Base-by-base conservation (phyloP, 148 eudicot genomes). In the Drosera capensis region DNA sequence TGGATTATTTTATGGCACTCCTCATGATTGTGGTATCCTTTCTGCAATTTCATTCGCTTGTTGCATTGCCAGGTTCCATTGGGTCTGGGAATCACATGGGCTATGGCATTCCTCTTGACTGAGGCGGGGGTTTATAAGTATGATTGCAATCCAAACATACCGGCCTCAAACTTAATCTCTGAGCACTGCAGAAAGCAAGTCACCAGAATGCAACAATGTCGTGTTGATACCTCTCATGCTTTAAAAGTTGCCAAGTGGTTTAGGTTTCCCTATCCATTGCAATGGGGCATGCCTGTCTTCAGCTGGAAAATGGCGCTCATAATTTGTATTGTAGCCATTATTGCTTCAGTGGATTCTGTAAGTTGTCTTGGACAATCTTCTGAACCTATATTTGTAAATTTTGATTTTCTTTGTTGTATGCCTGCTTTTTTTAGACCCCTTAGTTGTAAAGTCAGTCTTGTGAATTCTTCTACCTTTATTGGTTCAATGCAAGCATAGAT, bases 251-350 rank as follows among this genome's bases (percentile, higher is more conserved):
- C 97, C 18, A 87, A 95, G 4, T 90, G 97, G 97, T 90, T 90
- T 66, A 78, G 95, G 58, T 71, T 90, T 68, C 97, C 97, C 54
- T 90, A 90, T 51, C 97, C 97, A 15, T 63, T 90, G 45, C 97
- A 90, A 65, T 90, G 97, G 97, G 97, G 97, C 14, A 75, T 70
- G 8, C 97, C 97, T 39, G 68, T 71, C 52, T 80, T 90, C 53
- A 60, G 63, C 61, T 80, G 87, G 97, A 84, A 80, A 64, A 80
- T 80, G 94, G 93, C 97, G 50, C 78, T 90, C 44, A 78, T 90
- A 18, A 90, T 90, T 95, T 90, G 97, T 64, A 75, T 73, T 52
- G 95, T 78, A 35, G 84, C 97, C 53, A 52, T 84, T 16, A 75
- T 90, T 44, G 75, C 93, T 49, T 75, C 95, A 23, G 87, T 84